Base-by-base conservation (phyloP, 225 moss, liverwort and hornwort species). In the Pseudoscleropodium purum region DNA sequence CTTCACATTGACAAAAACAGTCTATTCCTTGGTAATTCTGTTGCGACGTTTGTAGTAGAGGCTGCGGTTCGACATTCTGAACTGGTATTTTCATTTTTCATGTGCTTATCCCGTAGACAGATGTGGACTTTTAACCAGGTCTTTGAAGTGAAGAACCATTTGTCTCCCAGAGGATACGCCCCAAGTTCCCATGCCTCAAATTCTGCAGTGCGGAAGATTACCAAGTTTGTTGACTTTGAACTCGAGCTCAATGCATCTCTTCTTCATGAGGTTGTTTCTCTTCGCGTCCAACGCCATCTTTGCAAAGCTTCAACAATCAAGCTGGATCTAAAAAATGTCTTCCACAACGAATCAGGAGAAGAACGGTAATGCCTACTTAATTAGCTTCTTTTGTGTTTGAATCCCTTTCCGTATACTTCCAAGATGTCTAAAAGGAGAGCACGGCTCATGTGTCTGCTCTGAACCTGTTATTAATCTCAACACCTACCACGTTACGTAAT, bases 191-290 rank as follows among this genome's bases (percentile, higher is more conserved):
- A 13, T 36, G 27, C 23, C 37, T 60, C 61, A 76, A 68, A 41
- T 3, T 67, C 77, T 61, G 39, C 27, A 16, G 41, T 51, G 25
- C 82, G 66, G 47, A 91, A n/a, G 80, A 52, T 79, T 91, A 94
- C 94, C 93, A n/a, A 94, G 93, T 85, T 92, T 90, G 74, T 88
- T 94, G 92, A 94, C 91, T 84, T 92, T 88, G 89, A 92, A 94
- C 82, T 94, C 94, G 79, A 94, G 86, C 86, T 91, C 92, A 62
- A 93, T 77, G 49, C 74, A 61, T 81, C 87, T 87, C 80, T 94
- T 91, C 88, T 92, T 94, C 18, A 94, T 13, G 81, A 88, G 81
- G 72, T 92, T 91, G 72, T 91, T 91, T 54, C 87, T 82, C 77
- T 89, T 92, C 7, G 82, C 77, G 4, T 91, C 91, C 11, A 89